A percentile compares a stretch with the other conserved stretches of the same genome.
Evolutionary conservation across 2,329 filamentous ascomycete species (phyloP).

Genomic region (Epichloe bromicola): DNA sequence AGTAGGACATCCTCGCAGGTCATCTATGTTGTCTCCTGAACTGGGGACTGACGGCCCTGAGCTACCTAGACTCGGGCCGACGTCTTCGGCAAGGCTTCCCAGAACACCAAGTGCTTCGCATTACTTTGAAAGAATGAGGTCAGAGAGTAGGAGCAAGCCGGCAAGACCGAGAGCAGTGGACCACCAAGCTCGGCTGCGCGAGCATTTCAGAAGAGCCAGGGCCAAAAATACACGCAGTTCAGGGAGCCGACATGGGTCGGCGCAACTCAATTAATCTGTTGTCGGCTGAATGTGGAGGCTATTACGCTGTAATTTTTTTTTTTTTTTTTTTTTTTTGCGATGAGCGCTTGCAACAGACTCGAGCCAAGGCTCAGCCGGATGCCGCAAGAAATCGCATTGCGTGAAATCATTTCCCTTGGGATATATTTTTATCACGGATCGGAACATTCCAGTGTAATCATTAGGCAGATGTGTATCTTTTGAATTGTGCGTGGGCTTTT

Average conservation of each 20-base stretch:
- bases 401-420: no score
- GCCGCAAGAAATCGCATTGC: not conserved
- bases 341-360: not conserved
- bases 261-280: not conserved
- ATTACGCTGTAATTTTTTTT: no score
- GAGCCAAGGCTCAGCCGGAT: not conserved
- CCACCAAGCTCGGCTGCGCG: conserved; percentile 13
- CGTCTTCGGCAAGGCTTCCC: conserved; percentile 7
- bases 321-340: not conserved
- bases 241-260: conserved; percentile 5
- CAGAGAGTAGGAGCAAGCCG: conserved; percentile 5
- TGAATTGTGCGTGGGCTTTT: conserved; percentile 17
- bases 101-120: conserved; percentile 10
- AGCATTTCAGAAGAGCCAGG: conserved; percentile 15
- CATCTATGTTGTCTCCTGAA: conserved; percentile 9
- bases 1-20: not conserved
- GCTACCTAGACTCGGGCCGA: conserved; percentile 9
- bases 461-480: conserved; percentile 10
- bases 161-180: conserved; percentile 8
- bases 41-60: conserved; percentile 8
- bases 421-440: not conserved
- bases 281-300: not conserved
- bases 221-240: conserved; percentile 4
- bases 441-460: not conserved
- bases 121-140: conserved; percentile 12